A percentile compares a stretch with the other conserved stretches of the same genome.
These are phyloP conservation scores for Xylariaceae sp. DNA, from an alignment of 2,329 filamentous ascomycete species.

Conservation along the genomic window DNA sequence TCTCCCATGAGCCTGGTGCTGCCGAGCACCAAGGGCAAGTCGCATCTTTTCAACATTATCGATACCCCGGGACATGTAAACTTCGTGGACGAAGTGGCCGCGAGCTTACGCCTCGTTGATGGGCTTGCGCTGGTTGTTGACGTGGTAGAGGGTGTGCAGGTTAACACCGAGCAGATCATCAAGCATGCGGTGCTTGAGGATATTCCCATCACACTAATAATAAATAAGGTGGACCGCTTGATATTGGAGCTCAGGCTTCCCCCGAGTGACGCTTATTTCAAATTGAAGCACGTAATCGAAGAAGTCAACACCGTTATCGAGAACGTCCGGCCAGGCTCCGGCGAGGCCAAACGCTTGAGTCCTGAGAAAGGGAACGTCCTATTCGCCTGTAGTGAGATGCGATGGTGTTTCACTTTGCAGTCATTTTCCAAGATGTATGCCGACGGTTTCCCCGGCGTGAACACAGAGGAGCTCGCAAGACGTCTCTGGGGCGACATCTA, in stretches of 20 bases:
- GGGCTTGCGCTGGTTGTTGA: conserved; percentile 92
- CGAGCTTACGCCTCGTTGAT: conserved; percentile 79
- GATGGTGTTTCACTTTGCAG: conserved; percentile 91
- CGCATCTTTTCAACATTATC: conserved; percentile 87
- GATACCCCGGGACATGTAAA: conserved; percentile 98
- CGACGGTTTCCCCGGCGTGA: conserved; percentile 76
- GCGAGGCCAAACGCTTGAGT: conserved; percentile 74
- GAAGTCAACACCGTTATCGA: conserved; percentile 96
- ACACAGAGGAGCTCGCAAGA: conserved; percentile 73
- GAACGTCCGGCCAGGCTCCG: conserved; percentile 73
- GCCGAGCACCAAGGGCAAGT: conserved; percentile 85
- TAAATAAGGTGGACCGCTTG: conserved; percentile 96
- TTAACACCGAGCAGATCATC: conserved; percentile 95
- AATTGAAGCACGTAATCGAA: conserved; percentile 96
- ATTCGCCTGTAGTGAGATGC: conserved; percentile 88
- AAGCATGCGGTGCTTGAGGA: conserved; percentile 89
- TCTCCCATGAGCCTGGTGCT: conserved; percentile 92
- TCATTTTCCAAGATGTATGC: conserved; percentile 97
- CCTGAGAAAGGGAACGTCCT: conserved; percentile 98
- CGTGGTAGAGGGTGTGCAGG: conserved; percentile 97
- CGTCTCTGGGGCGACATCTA: conserved; percentile 96
- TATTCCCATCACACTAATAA: conserved; percentile 78
- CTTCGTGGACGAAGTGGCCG: conserved; percentile 94
- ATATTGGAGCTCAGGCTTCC: conserved; percentile 93
- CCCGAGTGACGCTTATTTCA: conserved; percentile 95